Conservation (phyloP, 441 rosid species). For the Eutrema salsugineum region DNA sequence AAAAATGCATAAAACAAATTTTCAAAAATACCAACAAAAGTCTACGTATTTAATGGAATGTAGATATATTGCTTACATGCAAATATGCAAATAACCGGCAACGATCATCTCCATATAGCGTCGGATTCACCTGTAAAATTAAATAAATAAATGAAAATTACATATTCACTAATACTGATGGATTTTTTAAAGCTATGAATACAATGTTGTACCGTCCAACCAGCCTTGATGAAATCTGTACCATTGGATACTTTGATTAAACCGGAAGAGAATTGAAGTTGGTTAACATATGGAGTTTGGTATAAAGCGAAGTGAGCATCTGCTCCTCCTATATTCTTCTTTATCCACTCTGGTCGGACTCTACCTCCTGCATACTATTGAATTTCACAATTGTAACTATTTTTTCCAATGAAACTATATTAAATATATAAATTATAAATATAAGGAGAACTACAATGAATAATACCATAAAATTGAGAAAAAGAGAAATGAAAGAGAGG, state of each 20-base stretch:
- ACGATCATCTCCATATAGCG: background rate
- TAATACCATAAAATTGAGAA: background rate
- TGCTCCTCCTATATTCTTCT: background rate
- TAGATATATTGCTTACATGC: background rate
- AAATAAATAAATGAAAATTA: too few species aligned
- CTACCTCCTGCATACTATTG: conserved; percentile 12
- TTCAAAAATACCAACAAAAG: too few species aligned
- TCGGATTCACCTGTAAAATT: background rate
- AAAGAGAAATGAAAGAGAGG: background rate
- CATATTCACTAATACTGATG: too few species aligned
- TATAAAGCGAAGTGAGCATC: background rate
- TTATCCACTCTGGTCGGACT: background rate
- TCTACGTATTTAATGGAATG: too few species aligned
- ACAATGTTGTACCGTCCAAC: background rate
- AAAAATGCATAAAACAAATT: too few species aligned
- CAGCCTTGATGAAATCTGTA: conserved; percentile 7
- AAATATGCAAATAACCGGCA: background rate
- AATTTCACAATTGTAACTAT: background rate
- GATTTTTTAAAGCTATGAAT: background rate
- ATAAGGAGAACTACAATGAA: background rate
- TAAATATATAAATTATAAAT: background rate
- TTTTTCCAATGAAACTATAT: background rate
- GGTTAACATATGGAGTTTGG: conserved; percentile 1
- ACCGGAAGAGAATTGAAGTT: background rate
- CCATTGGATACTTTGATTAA: conserved; percentile 12